A percentile compares a stretch with the other conserved stretches of the same genome.
These are phyloP conservation scores for Tylopilus balloui DNA, from an alignment of 768 basidiomycete species.

Conservation along the genomic window DNA sequence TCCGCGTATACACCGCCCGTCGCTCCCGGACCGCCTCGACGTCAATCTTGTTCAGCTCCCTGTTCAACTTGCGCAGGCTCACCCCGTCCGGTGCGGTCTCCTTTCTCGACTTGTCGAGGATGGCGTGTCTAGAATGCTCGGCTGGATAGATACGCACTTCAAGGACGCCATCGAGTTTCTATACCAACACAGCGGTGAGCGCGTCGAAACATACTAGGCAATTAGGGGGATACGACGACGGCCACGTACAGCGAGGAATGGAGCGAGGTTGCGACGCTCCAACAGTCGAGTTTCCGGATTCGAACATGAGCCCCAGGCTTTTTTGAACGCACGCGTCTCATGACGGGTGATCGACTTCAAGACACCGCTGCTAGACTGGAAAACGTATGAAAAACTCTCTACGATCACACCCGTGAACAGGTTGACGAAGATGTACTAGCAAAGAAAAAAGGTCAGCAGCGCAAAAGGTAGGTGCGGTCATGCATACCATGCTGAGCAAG, in stretches of 20 bases:
- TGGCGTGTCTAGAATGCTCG: conserved; percentile 56
- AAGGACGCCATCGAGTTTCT: conserved; percentile 85
- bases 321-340: conserved; percentile 93
- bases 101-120: conserved; percentile 42
- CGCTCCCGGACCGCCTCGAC: conserved; percentile 56
- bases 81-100: conserved; percentile 45
- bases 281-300: conserved; percentile 75
- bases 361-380: conserved; percentile 79
- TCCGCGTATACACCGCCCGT: conserved; percentile 63
- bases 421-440: conserved; percentile 90
- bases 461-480: conserved; percentile 16
- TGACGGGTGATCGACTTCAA: conserved; percentile 73
- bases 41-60: conserved; percentile 61
- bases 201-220: not conserved
- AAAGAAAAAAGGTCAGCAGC: not conserved
- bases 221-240: conserved; percentile 8
- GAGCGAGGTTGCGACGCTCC: conserved; percentile 60
- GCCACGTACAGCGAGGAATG: conserved; percentile 80
- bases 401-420: conserved; percentile 97
- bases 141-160: conserved; percentile 82
- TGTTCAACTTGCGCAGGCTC: conserved; percentile 59
- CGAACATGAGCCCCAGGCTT: conserved; percentile 85
- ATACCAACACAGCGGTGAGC: not conserved
- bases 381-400: conserved; percentile 93
- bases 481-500: conserved; percentile 78